A percentile compares a stretch with the other conserved stretches of the same genome.
These are phyloP conservation scores for Przewalskia tangutica DNA, from an alignment of 257 asterid genomes.

Conservation along the genomic window DNA sequence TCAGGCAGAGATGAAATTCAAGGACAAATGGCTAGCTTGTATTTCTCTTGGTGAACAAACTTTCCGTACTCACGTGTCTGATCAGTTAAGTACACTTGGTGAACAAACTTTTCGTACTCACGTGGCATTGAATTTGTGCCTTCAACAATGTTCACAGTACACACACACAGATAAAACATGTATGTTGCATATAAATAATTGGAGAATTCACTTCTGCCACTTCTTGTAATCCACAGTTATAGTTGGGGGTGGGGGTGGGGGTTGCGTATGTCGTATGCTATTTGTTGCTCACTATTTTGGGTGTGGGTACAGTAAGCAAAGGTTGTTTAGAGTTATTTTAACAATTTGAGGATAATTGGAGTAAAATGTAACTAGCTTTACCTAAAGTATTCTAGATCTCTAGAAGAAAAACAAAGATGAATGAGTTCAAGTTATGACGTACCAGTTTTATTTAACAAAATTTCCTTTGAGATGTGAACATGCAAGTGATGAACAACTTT, in stretches of 20 bases:
- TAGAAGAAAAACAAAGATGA: neutral
- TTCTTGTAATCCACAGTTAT: neutral
- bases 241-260: neutral
- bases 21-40: constrained; percentile 94
- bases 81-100: constrained; percentile 69
- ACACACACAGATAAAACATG: neutral
- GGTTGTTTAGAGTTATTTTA: neutral
- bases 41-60: constrained; percentile 94
- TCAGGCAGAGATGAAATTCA: constrained; percentile 91
- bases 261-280: neutral
- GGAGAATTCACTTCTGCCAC: neutral
- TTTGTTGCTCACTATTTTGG: neutral
- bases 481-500: neutral
- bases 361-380: neutral
- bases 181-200: neutral
- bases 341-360: neutral
- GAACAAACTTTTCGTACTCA: constrained; percentile 84
- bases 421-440: neutral
- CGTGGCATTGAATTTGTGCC: constrained; percentile 6
- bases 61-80: constrained; percentile 62
- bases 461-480: neutral
- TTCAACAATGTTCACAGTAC: neutral
- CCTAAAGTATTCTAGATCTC: neutral
- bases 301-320: neutral
- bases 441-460: neutral